Conservation (phyloP, 306 rosid genomes). For the Styphnolobium japonicum region DNA sequence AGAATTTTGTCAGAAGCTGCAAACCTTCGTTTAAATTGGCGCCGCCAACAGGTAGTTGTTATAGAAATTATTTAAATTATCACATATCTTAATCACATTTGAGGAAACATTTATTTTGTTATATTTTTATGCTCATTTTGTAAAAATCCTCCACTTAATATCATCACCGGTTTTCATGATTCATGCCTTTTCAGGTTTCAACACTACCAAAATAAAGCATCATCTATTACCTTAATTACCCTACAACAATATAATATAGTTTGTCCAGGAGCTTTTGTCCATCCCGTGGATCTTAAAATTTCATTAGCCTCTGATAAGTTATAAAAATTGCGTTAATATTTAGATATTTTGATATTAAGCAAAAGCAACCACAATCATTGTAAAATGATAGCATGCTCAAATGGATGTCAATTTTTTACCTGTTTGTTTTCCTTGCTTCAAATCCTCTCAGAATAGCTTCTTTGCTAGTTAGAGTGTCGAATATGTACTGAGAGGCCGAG, state of each 20-base stretch:
- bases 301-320: neutral
- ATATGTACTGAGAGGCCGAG: neutral
- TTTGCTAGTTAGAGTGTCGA: neutral
- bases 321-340: neutral
- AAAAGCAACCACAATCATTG: neutral
- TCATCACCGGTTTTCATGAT: neutral
- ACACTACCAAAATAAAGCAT: conserved; percentile 4
- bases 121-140: neutral
- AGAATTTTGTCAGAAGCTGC: conserved; percentile 92
- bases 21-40: conserved; percentile 75
- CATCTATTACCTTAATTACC: conserved; percentile 4
- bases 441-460: neutral
- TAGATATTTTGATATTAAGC: neutral
- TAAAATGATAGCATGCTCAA: neutral
- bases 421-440: neutral
- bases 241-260: neutral
- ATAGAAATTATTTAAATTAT: neutral
- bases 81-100: neutral
- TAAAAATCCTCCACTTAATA: neutral
- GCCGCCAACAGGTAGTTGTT: conserved; percentile 62
- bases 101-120: neutral
- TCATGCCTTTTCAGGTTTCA: conserved; percentile 13
- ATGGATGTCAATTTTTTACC: neutral
- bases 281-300: neutral
- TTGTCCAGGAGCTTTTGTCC: neutral